A percentile compares a stretch with the other conserved stretches of the same genome.
Evolutionary conservation across 352 stramenopile genomes (phyloP).

Genomic region (Pythium dissimile): DNA sequence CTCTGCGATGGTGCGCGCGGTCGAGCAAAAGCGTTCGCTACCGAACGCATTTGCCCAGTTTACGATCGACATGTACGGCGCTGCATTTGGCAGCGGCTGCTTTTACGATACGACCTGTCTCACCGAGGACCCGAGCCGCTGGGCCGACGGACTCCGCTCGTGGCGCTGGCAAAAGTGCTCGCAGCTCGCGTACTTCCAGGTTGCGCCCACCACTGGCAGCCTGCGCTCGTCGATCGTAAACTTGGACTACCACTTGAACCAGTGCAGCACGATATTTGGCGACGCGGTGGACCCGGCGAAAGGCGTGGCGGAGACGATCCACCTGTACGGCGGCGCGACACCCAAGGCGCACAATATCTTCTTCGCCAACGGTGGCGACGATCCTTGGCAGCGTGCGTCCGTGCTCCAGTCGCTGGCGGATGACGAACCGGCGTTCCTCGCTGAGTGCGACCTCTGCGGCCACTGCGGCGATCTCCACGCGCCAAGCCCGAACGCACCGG

Average conservation of each 20-base stretch:
- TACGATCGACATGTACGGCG: slow-evolving; percentile 75
- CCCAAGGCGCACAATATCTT: slow-evolving; percentile 77
- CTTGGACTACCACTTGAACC: slow-evolving; percentile 73
- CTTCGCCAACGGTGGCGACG: slow-evolving; percentile 80
- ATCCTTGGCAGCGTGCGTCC: slow-evolving; percentile 83
- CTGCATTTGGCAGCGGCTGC: slow-evolving; percentile 67
- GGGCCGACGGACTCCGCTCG: slow-evolving; percentile 73
- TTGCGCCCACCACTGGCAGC: slow-evolving; percentile 55
- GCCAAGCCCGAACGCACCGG: slow-evolving; percentile 38
- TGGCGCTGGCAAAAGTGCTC: slow-evolving; percentile 88
- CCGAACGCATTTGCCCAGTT: slow-evolving; percentile 77
- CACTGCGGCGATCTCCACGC: slow-evolving; percentile 74
- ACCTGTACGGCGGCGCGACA: slow-evolving; percentile 74
- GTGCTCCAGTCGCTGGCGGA: slow-evolving; percentile 53
- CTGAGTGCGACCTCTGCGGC: slow-evolving; percentile 76
- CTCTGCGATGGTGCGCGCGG: slow-evolving; percentile 42
- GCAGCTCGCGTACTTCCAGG: slow-evolving; percentile 86
- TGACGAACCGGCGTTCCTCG: slow-evolving; percentile 63
- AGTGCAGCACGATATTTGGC: slow-evolving; percentile 76
- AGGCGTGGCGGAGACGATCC: slow-evolving; percentile 52
- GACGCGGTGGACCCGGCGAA: slow-evolving; percentile 54
- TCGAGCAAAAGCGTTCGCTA: slow-evolving; percentile 47
- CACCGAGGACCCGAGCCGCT: slow-evolving; percentile 38
- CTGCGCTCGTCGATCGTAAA: slow-evolving; percentile 65
- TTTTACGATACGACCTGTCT: slow-evolving; percentile 86